Percentiles rank a stretch among this genome's conserved stretches.
These are phyloP conservation scores for Pseudopediastrum boryanum DNA, from an alignment of 139 green algal genomes.

Conservation along the genomic window DNA sequence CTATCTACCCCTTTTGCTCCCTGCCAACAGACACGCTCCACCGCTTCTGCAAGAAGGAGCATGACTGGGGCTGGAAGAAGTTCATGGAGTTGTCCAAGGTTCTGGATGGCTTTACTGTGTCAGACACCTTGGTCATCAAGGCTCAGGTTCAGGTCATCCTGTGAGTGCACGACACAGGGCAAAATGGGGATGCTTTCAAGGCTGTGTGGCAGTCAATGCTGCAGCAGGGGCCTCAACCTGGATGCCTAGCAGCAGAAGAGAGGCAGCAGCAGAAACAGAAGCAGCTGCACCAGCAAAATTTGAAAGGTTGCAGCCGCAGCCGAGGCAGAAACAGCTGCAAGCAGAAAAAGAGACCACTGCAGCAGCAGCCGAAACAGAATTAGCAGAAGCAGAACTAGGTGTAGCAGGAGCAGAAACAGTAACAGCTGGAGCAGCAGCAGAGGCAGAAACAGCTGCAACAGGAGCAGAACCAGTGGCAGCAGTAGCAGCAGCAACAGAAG, in stretches of 20 bases:
- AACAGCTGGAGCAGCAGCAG: too few relatives aligned
- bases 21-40: slow-evolving; percentile 90
- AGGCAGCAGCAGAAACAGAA: background rate
- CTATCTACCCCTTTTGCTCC: background rate
- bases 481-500: too few relatives aligned
- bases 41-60: slow-evolving; percentile 99
- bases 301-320: background rate
- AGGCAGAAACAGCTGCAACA: too few relatives aligned
- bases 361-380: too few relatives aligned
- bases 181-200: background rate
- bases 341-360: too few relatives aligned
- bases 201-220: background rate
- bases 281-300: background rate
- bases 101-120: slow-evolving; percentile 92
- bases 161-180: slow-evolving; percentile 46
- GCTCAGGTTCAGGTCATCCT: slow-evolving; percentile 87
- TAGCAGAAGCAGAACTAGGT: too few relatives aligned
- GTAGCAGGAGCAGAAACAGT: too few relatives aligned
- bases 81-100: slow-evolving; percentile 95
- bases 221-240: background rate
- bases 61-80: slow-evolving; percentile 99
- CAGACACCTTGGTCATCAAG: slow-evolving; percentile 96
- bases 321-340: too few relatives aligned
- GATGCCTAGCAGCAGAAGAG: background rate
- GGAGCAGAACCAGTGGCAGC: too few relatives aligned